Conservation (phyloP, 352 stramenopile species). For the Phytophthora chlamydospora region DNA sequence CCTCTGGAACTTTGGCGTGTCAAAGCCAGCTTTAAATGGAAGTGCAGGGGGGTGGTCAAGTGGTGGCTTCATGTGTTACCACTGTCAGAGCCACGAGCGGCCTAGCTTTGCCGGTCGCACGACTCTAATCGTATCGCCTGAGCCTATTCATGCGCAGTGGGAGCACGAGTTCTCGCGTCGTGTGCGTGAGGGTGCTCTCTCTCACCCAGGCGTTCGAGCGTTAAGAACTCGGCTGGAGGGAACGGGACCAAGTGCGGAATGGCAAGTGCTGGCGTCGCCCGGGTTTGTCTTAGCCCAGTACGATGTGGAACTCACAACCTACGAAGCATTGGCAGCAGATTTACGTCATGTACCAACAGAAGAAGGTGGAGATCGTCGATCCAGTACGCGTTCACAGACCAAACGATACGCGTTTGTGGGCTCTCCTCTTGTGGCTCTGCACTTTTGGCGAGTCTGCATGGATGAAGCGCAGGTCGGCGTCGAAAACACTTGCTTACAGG, state of each 20-base stretch:
- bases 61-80: conserved; percentile 64
- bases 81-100: conserved; percentile 54
- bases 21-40: neutral
- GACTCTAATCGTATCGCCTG: conserved; percentile 94
- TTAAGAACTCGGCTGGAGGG: conserved; percentile 41
- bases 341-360: conserved; percentile 72
- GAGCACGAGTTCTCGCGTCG: conserved; percentile 86
- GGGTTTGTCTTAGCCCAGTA: conserved; percentile 67
- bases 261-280: conserved; percentile 55
- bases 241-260: conserved; percentile 47
- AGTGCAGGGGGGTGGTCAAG: conserved; percentile 6
- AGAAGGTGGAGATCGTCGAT: conserved; percentile 47
- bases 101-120: conserved; percentile 59
- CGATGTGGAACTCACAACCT: conserved; percentile 93
- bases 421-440: conserved; percentile 87
- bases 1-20: conserved; percentile 32
- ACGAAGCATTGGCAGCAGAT: conserved; percentile 86
- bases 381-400: conserved; percentile 54
- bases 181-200: conserved; percentile 54
- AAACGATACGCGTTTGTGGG: conserved; percentile 88
- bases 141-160: conserved; percentile 93
- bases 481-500: conserved; percentile 73
- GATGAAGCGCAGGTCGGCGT: conserved; percentile 94
- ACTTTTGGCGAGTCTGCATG: conserved; percentile 92
- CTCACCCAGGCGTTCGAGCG: conserved; percentile 62